Evolutionary conservation across 225 moss, liverwort and hornwort species (phyloP).

Genomic region (Straminergon stramineum): DNA sequence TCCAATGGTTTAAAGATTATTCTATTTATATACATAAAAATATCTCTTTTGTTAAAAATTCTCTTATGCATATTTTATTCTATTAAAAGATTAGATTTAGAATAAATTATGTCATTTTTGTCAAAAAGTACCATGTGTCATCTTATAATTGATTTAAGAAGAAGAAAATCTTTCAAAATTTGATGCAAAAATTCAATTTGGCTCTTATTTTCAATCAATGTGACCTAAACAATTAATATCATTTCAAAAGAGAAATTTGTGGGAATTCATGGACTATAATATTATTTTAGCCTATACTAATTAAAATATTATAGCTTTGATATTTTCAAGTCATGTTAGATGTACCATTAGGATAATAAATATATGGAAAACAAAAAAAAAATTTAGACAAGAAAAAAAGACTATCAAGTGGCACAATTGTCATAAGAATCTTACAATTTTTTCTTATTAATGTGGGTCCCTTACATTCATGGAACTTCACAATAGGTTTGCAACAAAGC

Average conservation of each 20-base stretch:
- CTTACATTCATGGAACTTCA: accelerated
- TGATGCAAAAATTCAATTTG: neutral
- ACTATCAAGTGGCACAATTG: neutral
- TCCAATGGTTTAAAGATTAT: neutral
- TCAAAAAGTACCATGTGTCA: neutral
- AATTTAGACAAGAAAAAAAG: neutral
- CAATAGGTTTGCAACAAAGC: neutral
- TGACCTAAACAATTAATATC: too few species aligned
- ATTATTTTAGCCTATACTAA: neutral
- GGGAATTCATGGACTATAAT: too few species aligned
- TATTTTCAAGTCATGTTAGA: neutral
- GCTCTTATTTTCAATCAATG: accelerated
- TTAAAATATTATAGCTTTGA: neutral
- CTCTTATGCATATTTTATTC: neutral
- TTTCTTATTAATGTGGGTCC: neutral
- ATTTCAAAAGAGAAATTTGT: neutral
- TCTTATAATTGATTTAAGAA: neutral
- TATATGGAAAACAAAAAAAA: neutral
- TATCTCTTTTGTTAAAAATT: too few species aligned
- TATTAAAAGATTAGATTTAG: neutral
- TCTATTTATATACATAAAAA: neutral
- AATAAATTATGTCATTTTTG: neutral
- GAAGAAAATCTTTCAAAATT: neutral
- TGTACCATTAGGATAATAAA: neutral
- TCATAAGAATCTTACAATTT: neutral